phyloP scores from a whole-genome alignment of 2,329 filamentous ascomycete species.

The Fusarium buxicola region DNA sequence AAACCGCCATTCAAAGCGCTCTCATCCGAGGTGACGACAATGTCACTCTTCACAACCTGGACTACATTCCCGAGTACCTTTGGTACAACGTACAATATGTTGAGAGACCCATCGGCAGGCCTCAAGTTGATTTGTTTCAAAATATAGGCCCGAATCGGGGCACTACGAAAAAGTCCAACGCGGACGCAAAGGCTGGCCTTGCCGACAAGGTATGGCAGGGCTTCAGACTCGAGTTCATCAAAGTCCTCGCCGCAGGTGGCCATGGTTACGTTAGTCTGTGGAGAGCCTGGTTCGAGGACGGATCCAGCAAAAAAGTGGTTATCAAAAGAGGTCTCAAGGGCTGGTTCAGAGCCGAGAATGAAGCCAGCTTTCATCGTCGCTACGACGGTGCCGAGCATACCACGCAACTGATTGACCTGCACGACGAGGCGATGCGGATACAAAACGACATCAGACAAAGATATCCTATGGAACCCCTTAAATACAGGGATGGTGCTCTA shows the following conservation, averaged over 20 bases:
- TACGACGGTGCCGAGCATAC: slow-evolving; percentile 46
- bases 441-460: slow-evolving; percentile 11
- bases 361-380: slow-evolving; percentile 42
- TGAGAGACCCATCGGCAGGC: not conserved
- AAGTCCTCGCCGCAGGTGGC: slow-evolving; percentile 45
- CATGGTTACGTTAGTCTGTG: slow-evolving; percentile 44
- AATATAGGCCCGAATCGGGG: no score
- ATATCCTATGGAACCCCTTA: not conserved
- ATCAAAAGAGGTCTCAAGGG: slow-evolving; percentile 38
- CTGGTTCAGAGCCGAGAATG: slow-evolving; percentile 19
- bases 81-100: not conserved
- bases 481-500: not conserved
- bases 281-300: slow-evolving; percentile 40
- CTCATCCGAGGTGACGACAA: slow-evolving; percentile 34
- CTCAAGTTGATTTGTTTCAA: not conserved
- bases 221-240: slow-evolving; percentile 42
- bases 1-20: slow-evolving; percentile 27
- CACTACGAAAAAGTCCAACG: no score
- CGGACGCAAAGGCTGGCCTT: not conserved
- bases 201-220: slow-evolving; percentile 23
- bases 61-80: not conserved
- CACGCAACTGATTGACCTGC: slow-evolving; percentile 44
- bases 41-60: slow-evolving; percentile 19
- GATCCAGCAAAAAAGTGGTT: slow-evolving; percentile 36
- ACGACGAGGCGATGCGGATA: slow-evolving; percentile 17